Conservation (phyloP, 1,284 basidiomycete genomes). For the Abortiporus biennis region DNA sequence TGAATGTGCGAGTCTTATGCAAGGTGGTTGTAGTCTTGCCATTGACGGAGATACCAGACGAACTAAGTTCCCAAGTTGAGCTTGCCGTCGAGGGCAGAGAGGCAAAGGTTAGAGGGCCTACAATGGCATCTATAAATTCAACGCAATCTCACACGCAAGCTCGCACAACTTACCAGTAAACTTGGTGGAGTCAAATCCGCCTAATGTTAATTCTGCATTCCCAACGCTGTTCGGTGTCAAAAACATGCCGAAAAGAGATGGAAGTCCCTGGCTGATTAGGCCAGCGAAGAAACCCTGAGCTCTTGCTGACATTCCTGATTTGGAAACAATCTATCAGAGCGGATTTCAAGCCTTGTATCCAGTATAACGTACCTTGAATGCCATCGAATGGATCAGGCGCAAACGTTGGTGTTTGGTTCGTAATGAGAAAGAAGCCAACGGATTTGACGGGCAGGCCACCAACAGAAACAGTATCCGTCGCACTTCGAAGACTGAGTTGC, state of each 20-base stretch:
- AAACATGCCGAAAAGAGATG: constrained; percentile 46
- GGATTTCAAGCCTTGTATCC: not conserved
- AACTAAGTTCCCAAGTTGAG: constrained; percentile 40
- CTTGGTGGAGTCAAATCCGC: constrained; percentile 46
- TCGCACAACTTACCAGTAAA: constrained; percentile 30
- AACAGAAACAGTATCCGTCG: constrained; percentile 39
- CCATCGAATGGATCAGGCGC: constrained; percentile 48
- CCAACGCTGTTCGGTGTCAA: constrained; percentile 43
- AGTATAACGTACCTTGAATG: constrained; percentile 35
- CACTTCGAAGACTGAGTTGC: constrained; percentile 35
- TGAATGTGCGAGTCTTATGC: constrained; percentile 34
- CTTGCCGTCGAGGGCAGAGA: constrained; percentile 27
- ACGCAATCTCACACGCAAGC: not conserved
- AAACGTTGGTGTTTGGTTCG: constrained; percentile 43
- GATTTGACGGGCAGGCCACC: constrained; percentile 33
- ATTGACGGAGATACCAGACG: constrained; percentile 43
- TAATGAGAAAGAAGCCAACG: constrained; percentile 41
- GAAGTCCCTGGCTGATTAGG: constrained; percentile 40
- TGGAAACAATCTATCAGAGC: constrained; percentile 4
- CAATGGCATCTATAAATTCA: not conserved
- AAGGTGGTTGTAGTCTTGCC: constrained; percentile 41
- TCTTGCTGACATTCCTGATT: constrained; percentile 37
- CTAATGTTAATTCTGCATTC: constrained; percentile 47
- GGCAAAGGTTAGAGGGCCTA: constrained; percentile 39
- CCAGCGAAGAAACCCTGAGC: constrained; percentile 44